Evolutionary conservation across 2,329 filamentous ascomycete species (phyloP), one percentile per base, ranked within the genome.

Genomic region (Emmonsiellopsis sp.): DNA sequence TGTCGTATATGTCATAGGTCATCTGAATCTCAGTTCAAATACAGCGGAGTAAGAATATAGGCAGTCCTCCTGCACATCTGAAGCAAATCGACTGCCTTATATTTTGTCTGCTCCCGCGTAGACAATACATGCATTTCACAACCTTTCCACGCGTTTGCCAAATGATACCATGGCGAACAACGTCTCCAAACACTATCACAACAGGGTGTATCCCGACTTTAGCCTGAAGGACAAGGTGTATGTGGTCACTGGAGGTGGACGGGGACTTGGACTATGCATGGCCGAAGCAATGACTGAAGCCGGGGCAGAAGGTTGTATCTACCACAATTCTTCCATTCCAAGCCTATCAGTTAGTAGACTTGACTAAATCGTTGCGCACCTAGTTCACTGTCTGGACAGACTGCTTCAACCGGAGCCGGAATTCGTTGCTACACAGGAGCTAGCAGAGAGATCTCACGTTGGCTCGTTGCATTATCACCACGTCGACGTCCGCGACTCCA

Each of bases 311-410:
- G 73, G 73, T 61, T 44, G 57, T 43, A 35, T 40, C 16, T 16
- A 50, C 32, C 37, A 31, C 11, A 8, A 26, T 10, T 10, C 10
- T 3, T 26, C n/a, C 26, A 51, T 15, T 31, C 9, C 26, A 37
- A 52, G 26, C 44, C 30, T 32, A 30, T 31, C 8, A 15, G 43
- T 53, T 7, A 35, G 6, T 13, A 20, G 37, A 26, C 20, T 26
- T 26, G 20, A 26, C 41, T 54, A 45, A 52, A 50, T n/a, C 16
- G 5, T 10, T 30, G 15, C 15, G 51, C 2, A 30, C 11, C 53
- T 53, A 74, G 75, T 78, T 7, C 73, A 77, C 64, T 76, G 73
- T 53, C 64, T 79, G 37, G 76, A 79, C 60, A 67, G 70, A 2
- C 66, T 73, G 5, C 61, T 66, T n/a, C 58, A 67, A n/a, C 75